These are phyloP conservation scores for Trichomonascaceae sp. DNA, from an alignment of 1,139 yeast genomes.

Conservation along the genomic window DNA sequence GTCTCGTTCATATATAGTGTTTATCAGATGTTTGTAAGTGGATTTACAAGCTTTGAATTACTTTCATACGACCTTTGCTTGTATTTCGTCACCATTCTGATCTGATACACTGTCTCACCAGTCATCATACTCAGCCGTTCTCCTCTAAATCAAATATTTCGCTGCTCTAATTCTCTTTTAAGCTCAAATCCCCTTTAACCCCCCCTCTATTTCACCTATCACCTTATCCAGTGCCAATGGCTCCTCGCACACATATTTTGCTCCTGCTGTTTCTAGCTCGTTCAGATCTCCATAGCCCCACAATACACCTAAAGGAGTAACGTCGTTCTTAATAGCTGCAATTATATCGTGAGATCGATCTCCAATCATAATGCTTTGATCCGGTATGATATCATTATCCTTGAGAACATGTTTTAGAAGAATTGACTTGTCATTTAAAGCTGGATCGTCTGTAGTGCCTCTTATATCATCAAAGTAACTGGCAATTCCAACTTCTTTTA, in stretches of 20 bases:
- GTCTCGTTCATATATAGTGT: no score
- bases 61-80: no score
- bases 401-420: background rate
- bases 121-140: no score
- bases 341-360: background rate
- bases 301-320: background rate
- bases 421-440: background rate
- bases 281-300: background rate
- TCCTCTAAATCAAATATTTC: background rate
- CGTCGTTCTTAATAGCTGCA: background rate
- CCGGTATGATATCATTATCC: background rate
- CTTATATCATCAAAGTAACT: background rate
- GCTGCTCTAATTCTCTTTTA: background rate
- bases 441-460: background rate
- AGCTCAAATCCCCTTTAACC: background rate
- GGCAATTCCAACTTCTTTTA: background rate
- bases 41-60: no score
- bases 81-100: no score
- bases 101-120: no score
- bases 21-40: no score
- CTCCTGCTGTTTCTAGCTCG: background rate
- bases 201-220: background rate
- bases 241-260: background rate
- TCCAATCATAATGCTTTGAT: background rate
- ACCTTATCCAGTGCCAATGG: background rate